phyloP scores from a whole-genome alignment of 2,329 filamentous ascomycete genomes.

The Pestalotiopsis sp. region DNA sequence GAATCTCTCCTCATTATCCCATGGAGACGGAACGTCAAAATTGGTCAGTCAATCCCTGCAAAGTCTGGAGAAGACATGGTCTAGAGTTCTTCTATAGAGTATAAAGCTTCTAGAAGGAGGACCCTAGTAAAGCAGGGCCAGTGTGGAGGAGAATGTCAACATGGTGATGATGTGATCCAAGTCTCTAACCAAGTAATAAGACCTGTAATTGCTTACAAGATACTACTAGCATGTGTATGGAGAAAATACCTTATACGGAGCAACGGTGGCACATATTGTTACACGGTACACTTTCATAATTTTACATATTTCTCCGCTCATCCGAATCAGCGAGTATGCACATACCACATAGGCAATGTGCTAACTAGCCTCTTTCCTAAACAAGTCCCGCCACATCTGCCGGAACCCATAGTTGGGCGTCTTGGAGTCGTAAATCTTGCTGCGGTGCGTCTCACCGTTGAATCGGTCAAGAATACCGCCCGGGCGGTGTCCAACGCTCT shows the following conservation, averaged over 20 bases:
- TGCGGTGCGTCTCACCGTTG: slow-evolving; percentile 49
- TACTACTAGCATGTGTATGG: too few relatives aligned
- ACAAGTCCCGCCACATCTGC: slow-evolving; percentile 89
- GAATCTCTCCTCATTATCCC: background rate
- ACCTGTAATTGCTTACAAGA: too few relatives aligned
- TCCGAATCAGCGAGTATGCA: background rate
- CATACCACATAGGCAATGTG: background rate
- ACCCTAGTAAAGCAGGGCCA: background rate
- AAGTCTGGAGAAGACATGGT: background rate
- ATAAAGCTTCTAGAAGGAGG: background rate
- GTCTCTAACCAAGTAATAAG: too few relatives aligned
- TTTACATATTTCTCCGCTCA: background rate
- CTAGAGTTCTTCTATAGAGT: background rate
- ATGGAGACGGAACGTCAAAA: background rate
- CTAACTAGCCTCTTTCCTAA: slow-evolving; percentile 15
- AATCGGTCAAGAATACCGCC: slow-evolving; percentile 66
- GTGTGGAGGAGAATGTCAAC: background rate
- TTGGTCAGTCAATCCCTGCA: background rate
- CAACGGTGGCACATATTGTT: too few relatives aligned
- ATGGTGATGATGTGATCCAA: too few relatives aligned
- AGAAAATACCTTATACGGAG: too few relatives aligned
- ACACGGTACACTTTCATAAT: background rate
- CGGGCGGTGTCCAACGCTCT: slow-evolving; percentile 41
- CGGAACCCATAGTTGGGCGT: slow-evolving; percentile 81
- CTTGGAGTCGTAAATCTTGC: slow-evolving; percentile 73